These are phyloP conservation scores for Parafenestella ontariensis DNA, from an alignment of 2,329 filamentous ascomycete genomes.

Conservation along the genomic window DNA sequence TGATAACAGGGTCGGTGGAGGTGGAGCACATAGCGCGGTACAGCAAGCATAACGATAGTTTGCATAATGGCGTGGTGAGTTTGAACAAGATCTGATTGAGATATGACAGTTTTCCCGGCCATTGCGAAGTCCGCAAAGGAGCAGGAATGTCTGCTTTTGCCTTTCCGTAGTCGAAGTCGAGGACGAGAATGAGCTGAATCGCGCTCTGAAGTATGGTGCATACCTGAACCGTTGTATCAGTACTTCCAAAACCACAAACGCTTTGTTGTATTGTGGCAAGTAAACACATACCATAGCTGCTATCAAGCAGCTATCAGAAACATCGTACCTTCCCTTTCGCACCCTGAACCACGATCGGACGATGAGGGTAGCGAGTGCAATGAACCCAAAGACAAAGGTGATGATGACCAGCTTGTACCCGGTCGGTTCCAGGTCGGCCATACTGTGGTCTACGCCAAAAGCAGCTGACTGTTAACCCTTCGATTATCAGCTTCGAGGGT, in stretches of 20 bases:
- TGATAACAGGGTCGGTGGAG: conserved; percentile 9
- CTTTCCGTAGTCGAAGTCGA: conserved; percentile 12
- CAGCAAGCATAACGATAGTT: conserved; percentile 12
- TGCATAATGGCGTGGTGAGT: conserved; percentile 16
- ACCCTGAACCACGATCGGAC: conserved; percentile 12
- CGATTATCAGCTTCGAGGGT: neutral
- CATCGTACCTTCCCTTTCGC: conserved; percentile 9
- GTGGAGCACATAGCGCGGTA: conserved; percentile 15
- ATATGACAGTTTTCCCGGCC: conserved; percentile 11
- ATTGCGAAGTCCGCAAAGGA: neutral
- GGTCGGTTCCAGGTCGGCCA: conserved; percentile 13
- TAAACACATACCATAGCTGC: conserved; percentile 10
- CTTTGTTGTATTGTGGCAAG: too few species aligned
- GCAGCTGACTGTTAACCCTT: neutral
- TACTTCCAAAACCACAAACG: too few species aligned
- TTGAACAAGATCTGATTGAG: conserved; percentile 19
- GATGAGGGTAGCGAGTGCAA: conserved; percentile 2
- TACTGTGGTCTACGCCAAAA: neutral
- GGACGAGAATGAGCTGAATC: conserved; percentile 12
- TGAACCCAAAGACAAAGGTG: conserved; percentile 8
- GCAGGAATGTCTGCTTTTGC: conserved; percentile 10
- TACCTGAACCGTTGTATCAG: neutral
- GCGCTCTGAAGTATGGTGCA: conserved; percentile 14
- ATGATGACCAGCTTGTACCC: conserved; percentile 12
- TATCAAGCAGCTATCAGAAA: conserved; percentile 12